Evolutionary conservation across 2,329 filamentous ascomycete genomes (phyloP).

Genomic region (Phyllosticta citrichinensis): DNA sequence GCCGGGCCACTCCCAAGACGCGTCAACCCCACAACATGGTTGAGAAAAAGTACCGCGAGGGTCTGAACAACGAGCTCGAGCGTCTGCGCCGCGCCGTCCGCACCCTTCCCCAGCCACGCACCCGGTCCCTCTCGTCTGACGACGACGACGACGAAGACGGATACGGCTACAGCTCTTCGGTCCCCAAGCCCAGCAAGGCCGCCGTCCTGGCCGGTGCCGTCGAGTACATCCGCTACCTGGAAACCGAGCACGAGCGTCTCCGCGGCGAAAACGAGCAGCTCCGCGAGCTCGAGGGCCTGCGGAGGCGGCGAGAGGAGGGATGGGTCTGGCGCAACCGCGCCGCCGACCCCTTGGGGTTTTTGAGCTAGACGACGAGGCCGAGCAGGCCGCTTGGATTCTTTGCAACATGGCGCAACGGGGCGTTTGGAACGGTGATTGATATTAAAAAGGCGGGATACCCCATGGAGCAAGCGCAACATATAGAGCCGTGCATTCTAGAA

Average conservation of each 20-base stretch:
- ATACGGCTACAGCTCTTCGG: slow-evolving; percentile 4
- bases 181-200: slow-evolving; percentile 14
- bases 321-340: slow-evolving; percentile 7
- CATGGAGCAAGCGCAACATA: background rate
- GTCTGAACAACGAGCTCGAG: slow-evolving; percentile 23
- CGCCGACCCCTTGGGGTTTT: background rate
- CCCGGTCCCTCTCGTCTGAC: slow-evolving; percentile 14
- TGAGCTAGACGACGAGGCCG: slow-evolving; percentile 2
- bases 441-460: background rate
- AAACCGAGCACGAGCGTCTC: slow-evolving; percentile 12
- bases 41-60: slow-evolving; percentile 23
- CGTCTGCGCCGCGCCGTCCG: slow-evolving; percentile 21
- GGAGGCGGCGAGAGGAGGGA: slow-evolving; percentile 7
- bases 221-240: slow-evolving; percentile 13
- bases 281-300: slow-evolving; percentile 11
- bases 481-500: background rate
- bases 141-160: slow-evolving; percentile 4
- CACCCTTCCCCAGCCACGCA: slow-evolving; percentile 22
- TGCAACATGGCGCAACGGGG: background rate
- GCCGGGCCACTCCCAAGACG: slow-evolving; percentile 3
- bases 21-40: slow-evolving; percentile 28
- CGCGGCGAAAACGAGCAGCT: slow-evolving; percentile 21
- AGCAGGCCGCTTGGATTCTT: background rate
- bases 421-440: background rate
- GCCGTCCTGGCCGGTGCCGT: slow-evolving; percentile 14